Conservation (phyloP, 331 rosid genomes). For the Arachis monticola region DNA sequence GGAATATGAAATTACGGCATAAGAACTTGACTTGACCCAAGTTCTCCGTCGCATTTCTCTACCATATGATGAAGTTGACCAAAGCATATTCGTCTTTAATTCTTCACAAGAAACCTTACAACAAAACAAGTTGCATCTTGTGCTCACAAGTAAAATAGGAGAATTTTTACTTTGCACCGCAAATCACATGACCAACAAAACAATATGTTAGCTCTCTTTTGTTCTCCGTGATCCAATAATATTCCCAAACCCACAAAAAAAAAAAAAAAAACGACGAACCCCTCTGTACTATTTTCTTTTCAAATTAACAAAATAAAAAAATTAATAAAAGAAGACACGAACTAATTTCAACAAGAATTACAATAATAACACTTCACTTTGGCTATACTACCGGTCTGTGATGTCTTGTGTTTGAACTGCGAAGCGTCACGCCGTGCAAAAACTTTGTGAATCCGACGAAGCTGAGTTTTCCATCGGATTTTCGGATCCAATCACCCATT, state of each 20-base stretch:
- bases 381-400: constrained; percentile 51
- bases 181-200: constrained; percentile 51
- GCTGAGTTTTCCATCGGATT: constrained; percentile 84
- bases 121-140: constrained; percentile 37
- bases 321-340: constrained; percentile 41
- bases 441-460: constrained; percentile 82
- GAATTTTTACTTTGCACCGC: constrained; percentile 50
- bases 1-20: not conserved
- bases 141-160: constrained; percentile 49
- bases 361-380: constrained; percentile 32
- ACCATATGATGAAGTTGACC: constrained; percentile 36
- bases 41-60: constrained; percentile 20
- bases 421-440: constrained; percentile 89
- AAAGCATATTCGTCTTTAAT: constrained; percentile 30
- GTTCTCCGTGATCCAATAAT: constrained; percentile 23
- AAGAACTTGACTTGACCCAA: constrained; percentile 30
- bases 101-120: constrained; percentile 53
- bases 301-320: constrained; percentile 23
- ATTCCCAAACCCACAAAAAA: constrained; percentile 24
- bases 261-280: constrained; percentile 35
- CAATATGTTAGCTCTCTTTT: constrained; percentile 51
- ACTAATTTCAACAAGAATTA: constrained; percentile 47
- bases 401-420: constrained; percentile 77
- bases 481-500: constrained; percentile 87
- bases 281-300: constrained; percentile 49